These are phyloP conservation scores for Aquilaria agallochum DNA, from an alignment of 441 rosid species.

Conservation along the genomic window DNA sequence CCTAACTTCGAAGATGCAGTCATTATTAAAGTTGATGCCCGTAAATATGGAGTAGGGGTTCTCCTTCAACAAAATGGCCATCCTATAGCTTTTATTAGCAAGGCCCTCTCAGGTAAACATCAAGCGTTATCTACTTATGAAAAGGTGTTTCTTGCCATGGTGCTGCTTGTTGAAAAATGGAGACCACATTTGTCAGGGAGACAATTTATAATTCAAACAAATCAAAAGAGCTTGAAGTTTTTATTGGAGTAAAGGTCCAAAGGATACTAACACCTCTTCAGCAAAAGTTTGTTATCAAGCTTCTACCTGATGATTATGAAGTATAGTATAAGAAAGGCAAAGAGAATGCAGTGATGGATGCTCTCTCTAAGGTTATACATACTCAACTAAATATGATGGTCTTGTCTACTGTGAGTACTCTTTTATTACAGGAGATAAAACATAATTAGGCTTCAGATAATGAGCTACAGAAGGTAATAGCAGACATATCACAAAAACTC, in stretches of 20 bases:
- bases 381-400: neutral
- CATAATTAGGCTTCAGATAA: neutral
- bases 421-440: neutral
- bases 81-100: neutral
- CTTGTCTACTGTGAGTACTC: neutral
- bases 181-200: neutral
- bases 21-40: neutral
- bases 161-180: neutral
- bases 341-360: neutral
- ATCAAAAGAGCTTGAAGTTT: neutral
- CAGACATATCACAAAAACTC: neutral
- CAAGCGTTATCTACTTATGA: neutral
- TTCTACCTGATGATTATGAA: neutral
- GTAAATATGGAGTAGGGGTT: neutral
- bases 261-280: neutral
- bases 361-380: neutral
- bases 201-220: neutral
- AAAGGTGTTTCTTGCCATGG: neutral
- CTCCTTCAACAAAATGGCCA: neutral
- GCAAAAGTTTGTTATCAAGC: neutral
- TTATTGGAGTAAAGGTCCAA: neutral
- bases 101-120: neutral
- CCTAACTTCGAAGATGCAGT: neutral
- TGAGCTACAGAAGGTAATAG: neutral
- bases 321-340: neutral